Evolutionary conservation across 176 grass and related monocot species (phyloP).

Genomic region (Juncus effusus): DNA sequence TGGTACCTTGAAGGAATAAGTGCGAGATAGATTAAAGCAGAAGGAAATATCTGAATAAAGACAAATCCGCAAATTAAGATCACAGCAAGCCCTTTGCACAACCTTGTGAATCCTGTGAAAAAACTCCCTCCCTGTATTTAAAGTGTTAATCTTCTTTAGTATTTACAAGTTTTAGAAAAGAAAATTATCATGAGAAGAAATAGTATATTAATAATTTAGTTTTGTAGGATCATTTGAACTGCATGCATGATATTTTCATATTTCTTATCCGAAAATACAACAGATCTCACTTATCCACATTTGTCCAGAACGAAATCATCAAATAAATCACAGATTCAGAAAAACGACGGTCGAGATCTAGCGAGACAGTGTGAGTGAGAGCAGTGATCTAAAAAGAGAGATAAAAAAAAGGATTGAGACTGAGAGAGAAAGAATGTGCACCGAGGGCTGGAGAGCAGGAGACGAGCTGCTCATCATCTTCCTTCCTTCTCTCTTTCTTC

Average conservation of each 20-base stretch:
- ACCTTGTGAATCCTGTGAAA: conserved; percentile 80
- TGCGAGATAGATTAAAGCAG: conserved; percentile 57
- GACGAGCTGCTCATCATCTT: conserved; percentile 24
- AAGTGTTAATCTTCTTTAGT: conserved; percentile 1
- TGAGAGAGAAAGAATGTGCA: not conserved
- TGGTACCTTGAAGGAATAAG: conserved; percentile 88
- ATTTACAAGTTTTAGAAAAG: not conserved
- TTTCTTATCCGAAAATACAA: too few species aligned
- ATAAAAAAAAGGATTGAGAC: not conserved
- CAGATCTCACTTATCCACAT: too few species aligned
- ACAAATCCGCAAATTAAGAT: conserved; percentile 61
- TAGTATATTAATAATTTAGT: too few species aligned
- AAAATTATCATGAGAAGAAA: too few species aligned
- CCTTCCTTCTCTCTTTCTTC: not conserved
- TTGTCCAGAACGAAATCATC: too few species aligned
- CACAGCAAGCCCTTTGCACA: conserved; percentile 87
- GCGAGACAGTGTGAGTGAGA: conserved; percentile 9
- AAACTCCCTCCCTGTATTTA: conserved; percentile 61
- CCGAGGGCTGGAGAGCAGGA: conserved; percentile 12
- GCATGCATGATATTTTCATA: too few species aligned
- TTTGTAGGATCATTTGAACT: too few species aligned
- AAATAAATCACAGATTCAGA: not conserved
- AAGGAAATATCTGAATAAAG: conserved; percentile 72
- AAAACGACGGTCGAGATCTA: conserved; percentile 17
- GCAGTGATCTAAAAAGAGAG: too few species aligned